A percentile compares a stretch with the other conserved stretches of the same genome.
Evolutionary conservation across 1,284 basidiomycete species (phyloP).

Genomic region (Apiotrichum mycotoxinovorans): DNA sequence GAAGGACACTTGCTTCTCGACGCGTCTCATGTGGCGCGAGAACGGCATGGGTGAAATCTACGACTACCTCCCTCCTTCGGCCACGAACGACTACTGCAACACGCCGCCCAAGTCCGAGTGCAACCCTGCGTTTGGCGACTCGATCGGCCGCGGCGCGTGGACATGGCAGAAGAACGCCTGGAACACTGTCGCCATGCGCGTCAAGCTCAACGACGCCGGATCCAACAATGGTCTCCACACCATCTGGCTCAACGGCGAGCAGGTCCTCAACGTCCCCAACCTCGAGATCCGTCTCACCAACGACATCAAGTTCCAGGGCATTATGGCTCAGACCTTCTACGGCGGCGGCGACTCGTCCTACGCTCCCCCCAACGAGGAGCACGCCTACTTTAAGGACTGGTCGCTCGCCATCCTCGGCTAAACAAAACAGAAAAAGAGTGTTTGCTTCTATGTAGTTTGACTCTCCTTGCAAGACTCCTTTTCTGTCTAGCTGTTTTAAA

Average conservation of each 20-base stretch:
- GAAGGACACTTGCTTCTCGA: constrained; percentile 47
- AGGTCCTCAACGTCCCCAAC: constrained; percentile 56
- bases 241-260: constrained; percentile 60
- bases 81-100: constrained; percentile 26
- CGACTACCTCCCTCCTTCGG: constrained; percentile 33
- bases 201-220: constrained; percentile 61
- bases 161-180: constrained; percentile 52
- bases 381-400: constrained; percentile 63
- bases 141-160: constrained; percentile 69
- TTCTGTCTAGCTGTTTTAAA: no score
- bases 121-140: constrained; percentile 45
- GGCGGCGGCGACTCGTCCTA: constrained; percentile 51
- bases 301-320: constrained; percentile 56
- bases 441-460: no score
- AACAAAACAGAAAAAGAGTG: no score
- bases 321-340: constrained; percentile 69
- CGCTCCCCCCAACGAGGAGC: constrained; percentile 59
- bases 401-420: constrained; percentile 59
- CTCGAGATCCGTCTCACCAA: constrained; percentile 55
- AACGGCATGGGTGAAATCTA: constrained; percentile 44
- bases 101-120: constrained; percentile 30
- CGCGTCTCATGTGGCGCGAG: constrained; percentile 50
- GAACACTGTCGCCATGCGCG: constrained; percentile 60
- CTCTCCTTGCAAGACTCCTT: no score
- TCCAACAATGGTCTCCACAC: constrained; percentile 54